Evolutionary conservation across 2,329 filamentous ascomycete species (phyloP), one percentile per base, ranked within the genome.

Genomic region (Colletotrichum melonis): DNA sequence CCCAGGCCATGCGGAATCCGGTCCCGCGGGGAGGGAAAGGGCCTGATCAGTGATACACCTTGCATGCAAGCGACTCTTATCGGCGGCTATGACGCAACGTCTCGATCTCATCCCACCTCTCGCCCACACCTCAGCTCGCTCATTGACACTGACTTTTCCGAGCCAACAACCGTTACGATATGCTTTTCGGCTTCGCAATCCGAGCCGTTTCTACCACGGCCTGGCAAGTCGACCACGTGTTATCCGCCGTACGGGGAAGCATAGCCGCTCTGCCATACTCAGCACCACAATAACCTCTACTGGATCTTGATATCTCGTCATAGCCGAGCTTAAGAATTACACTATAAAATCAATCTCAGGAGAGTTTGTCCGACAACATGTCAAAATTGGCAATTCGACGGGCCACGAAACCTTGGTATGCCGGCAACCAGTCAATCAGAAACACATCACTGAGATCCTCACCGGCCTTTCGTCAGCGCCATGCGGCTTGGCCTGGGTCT

Each of bases 61-160:
- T 57, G 72, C 67, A 74, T 74, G 46, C 60, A 66, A 68, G 57
- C 72, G 68, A 72, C 57, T 70, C 72, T 74, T 72, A 74, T 74
- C 68, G 63, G 42, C 63, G 57, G 62, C 58, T 72, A 74, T 74
- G 72, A 74, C 72, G 72, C 72, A 74, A 73, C 67, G 22, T 12
- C 38, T 67, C 59, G 54, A 70, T 42, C 60, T 58, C 65, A 71
- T 69, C 67, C 70, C 66, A 70, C 58, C 58, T 64, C 62, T 32
- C 49, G 28, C 55, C 28, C 57, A 54, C 59, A 54, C 69, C 56
- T 58, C 54, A 22, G 64, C 59, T 60, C 55, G n/a, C 35, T 24
- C 32, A 22, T 4, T 35, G 14, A 32, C 35, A 22, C 6, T 35
- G 14, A 32, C 35, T 26, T 19, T 49, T n/a, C 26, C 54, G 30